Evolutionary conservation across 1,284 basidiomycete genomes (phyloP), one percentile per base, ranked within the genome.

Genomic region (Stereum hirsutum): DNA sequence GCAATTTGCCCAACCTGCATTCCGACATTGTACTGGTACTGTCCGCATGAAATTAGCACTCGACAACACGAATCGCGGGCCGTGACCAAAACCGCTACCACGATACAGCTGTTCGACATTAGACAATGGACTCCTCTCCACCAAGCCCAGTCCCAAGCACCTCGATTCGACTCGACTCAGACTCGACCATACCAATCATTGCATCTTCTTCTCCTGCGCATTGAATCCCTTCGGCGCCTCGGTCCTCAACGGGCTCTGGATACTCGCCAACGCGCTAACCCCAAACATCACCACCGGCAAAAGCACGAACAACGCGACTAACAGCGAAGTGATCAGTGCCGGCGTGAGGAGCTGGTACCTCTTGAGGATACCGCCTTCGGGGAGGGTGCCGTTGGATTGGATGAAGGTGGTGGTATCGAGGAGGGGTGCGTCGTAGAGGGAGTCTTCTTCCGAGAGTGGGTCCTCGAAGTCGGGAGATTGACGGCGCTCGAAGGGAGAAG

Each of bases 291-390:
- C 57, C 33, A 86, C 65, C 0, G 89, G 89, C 11, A 91, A 54
- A 20, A 92, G 68, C 25, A 91, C 57, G 56, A 85, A 81, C 54
- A 92, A 70, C 0, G 66, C 64, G 37, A 92, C 64, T 34, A 89
- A 68, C 19, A 92, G 69, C 2, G 71, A 65, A 7, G 73, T 74
- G 60, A 93, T 86, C 43, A 93, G 70, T 1, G 76, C 86, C 1
- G 89, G 85, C 0, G 89, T 89, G 42, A 92, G 74, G 38, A 91
- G 68, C 55, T 88, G 83, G 57, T 88, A 88, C 35, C 70, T 72
- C 47, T 81, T 74, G 32, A 90, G 69, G 46, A 87, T 76, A 10
- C 83, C 80, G n/a, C 70, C 74, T 20, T 64, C 52, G 26, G 68
- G 52, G 7, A 65, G 51, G 17, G 66, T 63, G 14, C 53, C 58